A percentile compares a stretch with the other conserved stretches of the same genome.
Evolutionary conservation across 805 yeast genomes (phyloP).

Genomic region (Teunomyces gatunensis): DNA sequence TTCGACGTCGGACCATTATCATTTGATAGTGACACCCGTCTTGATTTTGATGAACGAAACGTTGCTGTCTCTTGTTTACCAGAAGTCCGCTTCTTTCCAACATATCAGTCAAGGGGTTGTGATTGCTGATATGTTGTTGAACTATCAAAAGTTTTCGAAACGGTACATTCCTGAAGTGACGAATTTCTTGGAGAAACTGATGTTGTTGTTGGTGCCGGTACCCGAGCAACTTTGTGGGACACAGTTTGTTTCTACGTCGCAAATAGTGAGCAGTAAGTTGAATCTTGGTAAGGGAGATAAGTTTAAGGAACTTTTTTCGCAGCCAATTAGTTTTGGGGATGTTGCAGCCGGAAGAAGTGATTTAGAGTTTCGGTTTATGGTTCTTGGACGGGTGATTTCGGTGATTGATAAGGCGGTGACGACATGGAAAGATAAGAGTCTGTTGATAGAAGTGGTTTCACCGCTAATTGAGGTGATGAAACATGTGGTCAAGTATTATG

Average conservation of each 20-base stretch:
- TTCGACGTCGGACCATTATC: slow-evolving; percentile 95
- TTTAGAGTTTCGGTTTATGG: slow-evolving; percentile 21
- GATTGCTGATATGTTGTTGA: slow-evolving; percentile 60
- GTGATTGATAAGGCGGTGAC: slow-evolving; percentile 29
- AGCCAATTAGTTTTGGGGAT: slow-evolving; percentile 8
- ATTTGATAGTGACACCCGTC: slow-evolving; percentile 84
- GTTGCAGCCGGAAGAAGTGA: slow-evolving; percentile 10
- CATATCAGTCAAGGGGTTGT: slow-evolving; percentile 60
- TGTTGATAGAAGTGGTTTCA: slow-evolving; percentile 56
- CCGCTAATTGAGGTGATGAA: slow-evolving; percentile 47
- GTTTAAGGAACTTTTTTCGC: slow-evolving; percentile 6
- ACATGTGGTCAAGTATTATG: slow-evolving; percentile 35
- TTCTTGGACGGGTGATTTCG: slow-evolving; percentile 32
- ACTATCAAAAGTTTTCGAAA: slow-evolving; percentile 78
- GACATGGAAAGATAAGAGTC: slow-evolving; percentile 62
- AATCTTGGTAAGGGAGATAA: slow-evolving; percentile 17
- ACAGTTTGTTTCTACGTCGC: slow-evolving; percentile 10
- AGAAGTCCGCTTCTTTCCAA: slow-evolving; percentile 33
- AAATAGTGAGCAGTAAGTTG: slow-evolving; percentile 9
- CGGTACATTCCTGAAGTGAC: slow-evolving; percentile 79
- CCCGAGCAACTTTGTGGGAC: slow-evolving; percentile 16
- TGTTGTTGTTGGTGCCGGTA: slow-evolving; percentile 45
- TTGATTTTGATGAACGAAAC: slow-evolving; percentile 69
- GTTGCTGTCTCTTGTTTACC: slow-evolving; percentile 36
- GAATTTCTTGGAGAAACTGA: slow-evolving; percentile 53